Evolutionary conservation across 306 rosid genomes (phyloP), one percentile per base, ranked within the genome.

Genomic region (Cicer chorassanicum): DNA sequence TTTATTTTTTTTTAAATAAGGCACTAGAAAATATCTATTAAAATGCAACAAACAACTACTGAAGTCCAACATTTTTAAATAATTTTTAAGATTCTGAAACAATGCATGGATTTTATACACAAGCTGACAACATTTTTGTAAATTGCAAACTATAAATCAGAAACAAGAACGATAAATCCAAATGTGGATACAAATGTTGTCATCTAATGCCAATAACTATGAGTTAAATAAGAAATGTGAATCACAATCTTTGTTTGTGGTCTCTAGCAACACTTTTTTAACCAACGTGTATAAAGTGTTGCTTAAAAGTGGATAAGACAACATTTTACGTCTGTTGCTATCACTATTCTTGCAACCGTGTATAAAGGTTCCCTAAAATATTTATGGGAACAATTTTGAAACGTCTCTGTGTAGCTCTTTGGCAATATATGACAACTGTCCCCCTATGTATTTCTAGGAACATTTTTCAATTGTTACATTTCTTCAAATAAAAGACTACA

Each of bases 111-210:
- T 46, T 76, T 56, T 56, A 56, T 45, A 54, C 34, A 72, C 34
- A 66, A 56, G 63, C 13, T 0, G 68, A 73, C 73, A 69, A 7
- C 4, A 9, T 18, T 63, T 82, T 45, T 62, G 78, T 55, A 62
- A 36, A 18, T 9, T 29, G 68, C 57, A 24, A 40, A 78, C 50
- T 21, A 7, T 44, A 45, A 53, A 78, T 6, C 78, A 74, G 61
- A 68, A 63, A 11, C 74, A 78, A 60, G 75, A 69, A 69, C 78
- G 67, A 78, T 66, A 79, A 70, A 38, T 69, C 78, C 83, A 74
- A 74, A 74, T 69, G 72, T 44, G 48, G 40, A 2, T 13, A 64
- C 46, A 48, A 51, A 81, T 78, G 70, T 61, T 68, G 70, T 65
- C 79, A 55, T 72, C 19, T 78, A 61, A 54, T 78, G 74, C 74